A percentile compares a stretch with the other conserved stretches of the same genome.
Evolutionary conservation across 2,329 filamentous ascomycete genomes (phyloP).

Genomic region (Alternaria gaisen): DNA sequence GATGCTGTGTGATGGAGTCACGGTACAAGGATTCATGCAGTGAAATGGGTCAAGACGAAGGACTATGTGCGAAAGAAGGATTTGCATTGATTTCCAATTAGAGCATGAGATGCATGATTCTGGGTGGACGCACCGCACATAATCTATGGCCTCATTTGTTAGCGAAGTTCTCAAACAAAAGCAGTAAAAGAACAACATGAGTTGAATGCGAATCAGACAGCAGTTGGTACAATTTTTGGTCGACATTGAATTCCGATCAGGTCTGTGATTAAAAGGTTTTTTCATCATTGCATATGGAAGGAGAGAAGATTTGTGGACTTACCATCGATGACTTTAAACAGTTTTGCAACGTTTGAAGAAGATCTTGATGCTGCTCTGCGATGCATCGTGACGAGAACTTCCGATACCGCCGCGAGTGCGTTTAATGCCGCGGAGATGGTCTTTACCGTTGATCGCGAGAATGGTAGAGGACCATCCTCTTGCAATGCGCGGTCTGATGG

Average conservation of each 20-base stretch:
- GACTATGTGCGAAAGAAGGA: not conserved
- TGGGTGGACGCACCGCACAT: not conserved
- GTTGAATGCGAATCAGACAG: conserved; percentile 69
- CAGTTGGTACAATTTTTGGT: conserved; percentile 78
- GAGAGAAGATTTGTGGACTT: conserved; percentile 26
- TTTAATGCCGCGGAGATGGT: conserved; percentile 77
- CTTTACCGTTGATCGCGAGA: conserved; percentile 70
- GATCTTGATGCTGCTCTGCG: conserved; percentile 76
- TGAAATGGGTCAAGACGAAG: not conserved
- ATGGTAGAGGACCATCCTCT: conserved; percentile 62
- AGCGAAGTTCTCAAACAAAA: conserved; percentile 6
- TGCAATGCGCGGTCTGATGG: conserved; percentile 22
- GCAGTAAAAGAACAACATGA: not conserved
- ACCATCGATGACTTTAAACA: conserved; percentile 40
- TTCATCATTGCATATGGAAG: conserved; percentile 59
- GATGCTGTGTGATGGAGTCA: conserved; percentile 1
- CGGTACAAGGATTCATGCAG: not conserved
- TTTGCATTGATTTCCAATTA: conserved; percentile 4
- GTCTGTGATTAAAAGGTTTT: conserved; percentile 76
- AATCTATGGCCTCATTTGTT: conserved; percentile 12
- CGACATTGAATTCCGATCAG: conserved; percentile 82
- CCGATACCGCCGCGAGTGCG: conserved; percentile 85
- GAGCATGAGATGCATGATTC: not conserved
- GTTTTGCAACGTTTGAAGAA: conserved; percentile 74
- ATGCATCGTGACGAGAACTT: conserved; percentile 76